Conservation (phyloP, 768 basidiomycete species). For the Clitopilus passeckerianus region DNA sequence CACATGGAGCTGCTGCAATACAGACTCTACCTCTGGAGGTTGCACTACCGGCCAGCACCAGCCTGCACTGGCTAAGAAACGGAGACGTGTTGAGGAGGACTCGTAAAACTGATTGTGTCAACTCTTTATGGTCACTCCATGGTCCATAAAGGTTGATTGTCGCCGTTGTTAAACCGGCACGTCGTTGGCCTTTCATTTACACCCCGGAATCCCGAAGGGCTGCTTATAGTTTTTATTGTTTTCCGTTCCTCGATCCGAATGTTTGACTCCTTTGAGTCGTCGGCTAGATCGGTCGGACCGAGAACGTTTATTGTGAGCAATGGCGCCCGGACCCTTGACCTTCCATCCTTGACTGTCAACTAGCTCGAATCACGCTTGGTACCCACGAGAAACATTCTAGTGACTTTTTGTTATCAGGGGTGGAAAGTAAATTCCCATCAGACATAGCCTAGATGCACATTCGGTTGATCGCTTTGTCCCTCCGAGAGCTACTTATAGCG, state of each 20-base stretch:
- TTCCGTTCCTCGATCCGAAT: background rate
- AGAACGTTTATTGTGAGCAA: background rate
- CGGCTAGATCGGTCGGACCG: background rate
- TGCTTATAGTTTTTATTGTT: background rate
- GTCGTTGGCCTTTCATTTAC: background rate
- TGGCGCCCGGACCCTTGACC: background rate
- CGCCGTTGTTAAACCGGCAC: background rate
- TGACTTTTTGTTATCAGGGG: background rate
- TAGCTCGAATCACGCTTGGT: background rate
- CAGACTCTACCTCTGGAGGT: conserved; percentile 27
- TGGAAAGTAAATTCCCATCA: background rate
- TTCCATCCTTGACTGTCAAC: background rate
- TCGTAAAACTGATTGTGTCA: background rate
- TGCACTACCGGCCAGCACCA: conserved; percentile 35
- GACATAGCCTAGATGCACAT: background rate
- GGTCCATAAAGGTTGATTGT: background rate
- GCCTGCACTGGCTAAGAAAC: conserved; percentile 24
- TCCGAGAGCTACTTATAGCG: background rate
- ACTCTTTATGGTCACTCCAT: background rate
- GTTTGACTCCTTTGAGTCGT: background rate
- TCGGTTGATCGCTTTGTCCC: background rate
- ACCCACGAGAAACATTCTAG: background rate
- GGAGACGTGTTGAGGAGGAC: conserved; percentile 19
- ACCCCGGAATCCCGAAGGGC: background rate
- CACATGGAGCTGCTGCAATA: conserved; percentile 47